Evolutionary conservation across 139 green algal genomes (phyloP).

Genomic region (Volvox reticuliferus): DNA sequence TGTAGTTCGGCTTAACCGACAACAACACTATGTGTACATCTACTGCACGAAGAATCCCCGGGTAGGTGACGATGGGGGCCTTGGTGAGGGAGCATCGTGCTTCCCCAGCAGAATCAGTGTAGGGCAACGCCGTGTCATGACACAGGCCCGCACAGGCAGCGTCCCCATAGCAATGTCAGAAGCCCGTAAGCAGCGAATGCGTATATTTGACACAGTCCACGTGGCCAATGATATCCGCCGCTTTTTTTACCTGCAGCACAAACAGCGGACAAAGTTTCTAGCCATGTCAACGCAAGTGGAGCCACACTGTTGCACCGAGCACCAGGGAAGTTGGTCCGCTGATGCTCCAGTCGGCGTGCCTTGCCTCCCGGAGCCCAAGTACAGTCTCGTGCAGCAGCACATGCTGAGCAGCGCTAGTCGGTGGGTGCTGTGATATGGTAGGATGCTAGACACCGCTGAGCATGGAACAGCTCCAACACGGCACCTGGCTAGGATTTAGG

Average conservation of each 20-base stretch:
- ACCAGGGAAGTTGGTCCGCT: neutral
- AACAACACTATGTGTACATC: conserved; percentile 40
- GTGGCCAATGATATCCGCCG: no score
- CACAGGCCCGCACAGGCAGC: no score
- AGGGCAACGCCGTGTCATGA: no score
- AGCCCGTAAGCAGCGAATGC: no score
- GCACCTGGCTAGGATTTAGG: no score
- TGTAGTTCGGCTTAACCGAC: conserved; percentile 11
- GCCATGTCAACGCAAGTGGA: neutral
- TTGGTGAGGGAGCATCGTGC: neutral
- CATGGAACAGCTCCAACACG: no score
- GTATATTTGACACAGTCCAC: no score
- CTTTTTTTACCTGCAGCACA: conserved; percentile 25
- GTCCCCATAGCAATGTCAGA: no score
- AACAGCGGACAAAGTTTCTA: conserved; percentile 45
- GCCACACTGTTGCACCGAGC: neutral
- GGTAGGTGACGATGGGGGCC: neutral
- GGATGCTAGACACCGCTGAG: no score
- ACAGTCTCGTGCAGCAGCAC: neutral
- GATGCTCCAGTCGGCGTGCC: neutral
- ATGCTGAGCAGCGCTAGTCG: neutral
- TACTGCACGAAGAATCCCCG: conserved; percentile 42
- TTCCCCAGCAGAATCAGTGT: no score
- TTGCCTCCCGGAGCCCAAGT: conserved; percentile 18
- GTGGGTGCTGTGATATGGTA: neutral